These are phyloP conservation scores for Corinectria fuckeliana DNA, from an alignment of 2,329 filamentous ascomycete genomes.

Conservation along the genomic window DNA sequence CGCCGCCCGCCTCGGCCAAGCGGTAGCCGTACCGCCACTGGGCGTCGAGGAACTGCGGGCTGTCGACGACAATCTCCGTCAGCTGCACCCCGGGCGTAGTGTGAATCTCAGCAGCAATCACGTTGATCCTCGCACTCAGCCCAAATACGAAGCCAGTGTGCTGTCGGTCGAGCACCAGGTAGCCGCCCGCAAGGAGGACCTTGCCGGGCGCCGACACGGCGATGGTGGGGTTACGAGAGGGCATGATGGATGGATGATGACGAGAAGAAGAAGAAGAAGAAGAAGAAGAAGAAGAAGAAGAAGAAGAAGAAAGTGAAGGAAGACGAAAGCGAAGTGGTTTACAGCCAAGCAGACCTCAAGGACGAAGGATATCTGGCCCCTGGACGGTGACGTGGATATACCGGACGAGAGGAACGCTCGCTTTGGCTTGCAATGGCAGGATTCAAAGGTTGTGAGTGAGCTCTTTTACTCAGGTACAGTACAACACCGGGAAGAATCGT, in stretches of 20 bases:
- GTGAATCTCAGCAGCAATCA: slow-evolving; percentile 63
- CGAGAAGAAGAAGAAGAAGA: not conserved
- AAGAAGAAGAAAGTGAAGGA: not conserved
- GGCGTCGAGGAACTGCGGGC: slow-evolving; percentile 88
- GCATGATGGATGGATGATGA: slow-evolving; percentile 18
- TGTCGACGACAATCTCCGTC: slow-evolving; percentile 81
- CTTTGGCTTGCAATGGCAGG: slow-evolving; percentile 3
- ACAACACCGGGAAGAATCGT: slow-evolving; percentile 29
- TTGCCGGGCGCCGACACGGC: slow-evolving; percentile 94
- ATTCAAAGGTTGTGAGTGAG: slow-evolving; percentile 13
- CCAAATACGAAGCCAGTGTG: slow-evolving; percentile 80
- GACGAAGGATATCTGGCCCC: not conserved
- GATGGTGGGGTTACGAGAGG: slow-evolving; percentile 44
- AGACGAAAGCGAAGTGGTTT: not conserved
- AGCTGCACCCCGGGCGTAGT: slow-evolving; percentile 69
- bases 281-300: not conserved
- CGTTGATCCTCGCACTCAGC: slow-evolving; percentile 71
- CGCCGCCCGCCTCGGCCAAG: slow-evolving; percentile 72
- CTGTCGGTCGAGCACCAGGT: slow-evolving; percentile 87
- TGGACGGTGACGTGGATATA: not conserved
- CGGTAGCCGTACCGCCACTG: slow-evolving; percentile 88
- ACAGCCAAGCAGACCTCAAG: not conserved
- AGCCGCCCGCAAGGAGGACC: slow-evolving; percentile 92
- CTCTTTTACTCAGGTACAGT: slow-evolving; percentile 22
- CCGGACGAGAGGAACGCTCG: not conserved